Evolutionary conservation across 495 filamentous ascomycete species (phyloP).

Genomic region (Letharia columbiana): DNA sequence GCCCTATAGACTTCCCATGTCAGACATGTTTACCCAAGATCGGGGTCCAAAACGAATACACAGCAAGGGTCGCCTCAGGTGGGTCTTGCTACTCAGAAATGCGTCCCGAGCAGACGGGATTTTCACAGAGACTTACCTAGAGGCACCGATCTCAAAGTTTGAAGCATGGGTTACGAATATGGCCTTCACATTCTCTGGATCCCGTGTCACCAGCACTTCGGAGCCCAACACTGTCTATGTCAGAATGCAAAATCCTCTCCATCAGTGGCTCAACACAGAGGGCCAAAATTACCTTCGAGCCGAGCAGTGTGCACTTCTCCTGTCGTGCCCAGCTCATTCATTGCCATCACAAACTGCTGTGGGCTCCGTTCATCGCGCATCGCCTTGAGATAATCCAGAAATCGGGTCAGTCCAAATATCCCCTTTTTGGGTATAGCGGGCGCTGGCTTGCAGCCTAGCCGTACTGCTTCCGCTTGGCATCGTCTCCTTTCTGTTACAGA

Average conservation of each 20-base stretch:
- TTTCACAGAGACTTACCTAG: not conserved
- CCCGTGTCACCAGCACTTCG: slow-evolving; percentile 37
- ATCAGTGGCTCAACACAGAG: not conserved
- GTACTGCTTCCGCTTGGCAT: slow-evolving; percentile 25
- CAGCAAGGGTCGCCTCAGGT: not conserved
- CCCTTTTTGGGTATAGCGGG: slow-evolving; percentile 29
- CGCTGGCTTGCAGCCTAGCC: slow-evolving; percentile 28
- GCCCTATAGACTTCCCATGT: not conserved
- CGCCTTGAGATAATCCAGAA: slow-evolving; percentile 18
- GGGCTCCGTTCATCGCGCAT: slow-evolving; percentile 32
- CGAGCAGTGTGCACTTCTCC: not conserved
- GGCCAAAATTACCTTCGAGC: not conserved
- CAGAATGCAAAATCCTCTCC: not conserved
- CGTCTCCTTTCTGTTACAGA: slow-evolving; percentile 18
- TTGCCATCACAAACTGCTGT: slow-evolving; percentile 28
- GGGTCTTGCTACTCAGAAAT: not conserved
- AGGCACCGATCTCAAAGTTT: slow-evolving; percentile 43
- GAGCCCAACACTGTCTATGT: slow-evolving; percentile 25
- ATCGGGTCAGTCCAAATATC: slow-evolving; percentile 28
- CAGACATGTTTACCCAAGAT: not conserved
- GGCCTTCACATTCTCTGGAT: slow-evolving; percentile 50
- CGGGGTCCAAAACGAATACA: not conserved
- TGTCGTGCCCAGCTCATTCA: slow-evolving; percentile 23
- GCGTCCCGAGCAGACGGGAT: not conserved
- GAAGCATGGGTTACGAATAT: slow-evolving; percentile 46